Evolutionary conservation across 148 eudicot genomes (phyloP), one percentile per base, ranked within the genome.

Genomic region (Pharnaceum exiguum): DNA sequence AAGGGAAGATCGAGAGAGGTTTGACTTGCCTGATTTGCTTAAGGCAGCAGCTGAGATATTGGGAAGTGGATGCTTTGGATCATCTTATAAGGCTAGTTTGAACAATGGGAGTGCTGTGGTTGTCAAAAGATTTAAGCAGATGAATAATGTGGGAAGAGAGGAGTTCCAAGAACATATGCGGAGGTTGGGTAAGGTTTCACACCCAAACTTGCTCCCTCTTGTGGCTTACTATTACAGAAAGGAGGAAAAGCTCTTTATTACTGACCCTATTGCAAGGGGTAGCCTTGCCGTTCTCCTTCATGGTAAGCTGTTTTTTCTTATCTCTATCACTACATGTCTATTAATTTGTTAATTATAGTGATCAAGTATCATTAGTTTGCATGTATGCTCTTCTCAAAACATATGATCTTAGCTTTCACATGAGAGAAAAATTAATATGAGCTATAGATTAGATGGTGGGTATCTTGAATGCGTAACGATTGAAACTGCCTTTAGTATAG

Each of bases 101-200:
- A 61, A 7, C 11, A 51, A 40, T 55, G 81, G 87, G 15, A 62
- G 68, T 83, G 48, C 64, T 49, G 56, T 78, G 62, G 95, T 82
- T 28, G 97, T 90, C 28, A 90, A 90, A 74, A 84, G 95, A 66
- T 86, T 69, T 67, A 86, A 62, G 72, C 77, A 83, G 38, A 86
- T 90, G 97, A 84, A 82, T 51, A 84, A 87, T 73, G 81, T 90
- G 18, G 81, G 75, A 3, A 83, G 56, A 69, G 85, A 79, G n/a
- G 97, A 90, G 62, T 90, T 90, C 35, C 78, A 76, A 59, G 97
- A 84, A 47, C 97, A 90, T 59, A 82, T 90, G 89, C 76, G 74
- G 43, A 77, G 83, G 57, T 53, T 90, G 15, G 95, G 97, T n/a
- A 82, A 69, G 66, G 15, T 90, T 28, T 60, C 51, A 10, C 91